Conservation (phyloP, 2,329 filamentous ascomycete genomes). For the Pseudogymnoascus sp. region DNA sequence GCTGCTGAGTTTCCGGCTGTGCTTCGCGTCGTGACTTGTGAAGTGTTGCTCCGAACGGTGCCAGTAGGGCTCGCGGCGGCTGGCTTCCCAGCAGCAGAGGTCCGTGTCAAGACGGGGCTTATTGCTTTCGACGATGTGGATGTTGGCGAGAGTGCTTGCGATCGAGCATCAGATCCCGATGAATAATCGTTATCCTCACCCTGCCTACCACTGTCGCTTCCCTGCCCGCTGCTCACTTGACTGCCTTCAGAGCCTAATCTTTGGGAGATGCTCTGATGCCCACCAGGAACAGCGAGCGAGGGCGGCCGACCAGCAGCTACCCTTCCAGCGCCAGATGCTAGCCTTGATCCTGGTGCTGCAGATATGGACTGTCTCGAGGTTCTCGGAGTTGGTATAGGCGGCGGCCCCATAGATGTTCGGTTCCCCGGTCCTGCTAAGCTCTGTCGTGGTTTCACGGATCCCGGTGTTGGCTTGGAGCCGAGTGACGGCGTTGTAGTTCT, state of each 20-base stretch:
- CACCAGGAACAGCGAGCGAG: conserved; percentile 13
- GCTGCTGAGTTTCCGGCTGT: conserved; percentile 22
- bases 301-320: conserved; percentile 21
- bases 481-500: conserved; percentile 58
- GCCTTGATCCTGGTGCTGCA: conserved; percentile 27
- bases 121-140: conserved; percentile 16
- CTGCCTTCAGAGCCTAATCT: conserved; percentile 24
- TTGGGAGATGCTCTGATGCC: conserved; percentile 14
- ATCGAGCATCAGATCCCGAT: conserved; percentile 25
- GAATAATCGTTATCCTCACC: conserved; percentile 28
- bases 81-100: conserved; percentile 17
- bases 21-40: conserved; percentile 19
- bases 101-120: conserved; percentile 23
- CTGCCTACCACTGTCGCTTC: conserved; percentile 27
- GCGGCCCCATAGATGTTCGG: conserved; percentile 61
- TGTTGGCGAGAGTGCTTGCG: conserved; percentile 21
- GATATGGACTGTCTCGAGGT: conserved; percentile 32
- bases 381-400: conserved; percentile 30
- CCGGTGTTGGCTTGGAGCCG: conserved; percentile 33
- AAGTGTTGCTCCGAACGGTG: conserved; percentile 16
- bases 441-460: conserved; percentile 41
- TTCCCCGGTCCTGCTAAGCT: conserved; percentile 34
- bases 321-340: conserved; percentile 19
- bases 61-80: conserved; percentile 16
- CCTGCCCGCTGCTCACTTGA: conserved; percentile 23